Evolutionary conservation across 768 basidiomycete species (phyloP), one percentile per base, ranked within the genome.

Genomic region (Fistulinella prunicolor): DNA sequence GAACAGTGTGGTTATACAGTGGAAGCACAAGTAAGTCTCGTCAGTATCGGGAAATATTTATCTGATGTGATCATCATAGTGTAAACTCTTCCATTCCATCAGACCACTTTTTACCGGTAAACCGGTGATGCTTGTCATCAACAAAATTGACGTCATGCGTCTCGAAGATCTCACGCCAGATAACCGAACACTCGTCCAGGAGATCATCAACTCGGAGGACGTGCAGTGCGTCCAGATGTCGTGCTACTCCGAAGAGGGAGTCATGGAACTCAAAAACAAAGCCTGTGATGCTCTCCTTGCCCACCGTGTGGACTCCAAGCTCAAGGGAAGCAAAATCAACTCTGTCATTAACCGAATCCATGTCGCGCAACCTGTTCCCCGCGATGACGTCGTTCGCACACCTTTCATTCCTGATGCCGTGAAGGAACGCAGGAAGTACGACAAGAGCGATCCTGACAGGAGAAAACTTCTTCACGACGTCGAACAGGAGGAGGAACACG

Each of bases 41-140:
- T 35, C 53, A 14, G 38, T 6, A 4, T 22, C n/a, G 5, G 17
- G 41, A 7, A 19, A 43, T 22, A 10, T 19, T 6, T 21, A 13
- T 32, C 44, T 35, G 24, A 41, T 41, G 50, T 23, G 30, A 28
- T 17, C 1, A 8, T 23, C 22, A 14, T 60, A 98, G 89, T 96
- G 94, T 78, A 89, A 96, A 76, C 84, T 98, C 55, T 98, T 94
- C 83, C 90, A 97, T 68, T 98, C 96, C 42, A 97, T 99, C 74
- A 97, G 97, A 71, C 96, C 96, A 32, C 81, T 99, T 40, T 99
- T 99, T 71, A 75, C 78, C 44, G 87, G 86, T 67, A 98, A 98
- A 70, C 95, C 94, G 35, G 89, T 86, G 38, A 60, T 99, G 49
- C 84, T 99, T 29, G 94, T 97, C 59, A 85, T 97, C 70, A 99